phyloP scores from a whole-genome alignment of 2,329 filamentous ascomycete genomes.

The Claviceps spartinae region DNA sequence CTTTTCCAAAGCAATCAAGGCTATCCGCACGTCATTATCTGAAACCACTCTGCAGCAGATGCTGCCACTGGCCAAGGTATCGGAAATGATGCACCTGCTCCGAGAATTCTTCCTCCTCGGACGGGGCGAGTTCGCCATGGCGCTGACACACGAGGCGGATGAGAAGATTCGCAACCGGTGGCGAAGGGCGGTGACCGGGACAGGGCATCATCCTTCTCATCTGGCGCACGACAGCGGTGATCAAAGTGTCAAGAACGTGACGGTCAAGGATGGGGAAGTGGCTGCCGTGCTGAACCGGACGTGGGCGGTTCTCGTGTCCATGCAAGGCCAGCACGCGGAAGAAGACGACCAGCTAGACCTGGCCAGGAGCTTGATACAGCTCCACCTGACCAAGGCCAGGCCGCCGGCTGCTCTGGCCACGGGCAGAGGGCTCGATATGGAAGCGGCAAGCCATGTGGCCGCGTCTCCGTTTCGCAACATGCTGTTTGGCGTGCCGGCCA shows the following conservation, averaged over 20 bases:
- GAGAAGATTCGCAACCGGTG: constrained; percentile 63
- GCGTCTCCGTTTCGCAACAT: constrained; percentile 61
- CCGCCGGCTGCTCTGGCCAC: constrained; percentile 24
- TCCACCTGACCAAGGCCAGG: constrained; percentile 45
- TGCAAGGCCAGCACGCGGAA: constrained; percentile 55
- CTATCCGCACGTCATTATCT: constrained; percentile 70
- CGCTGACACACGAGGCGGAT: constrained; percentile 74
- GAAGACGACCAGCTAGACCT: constrained; percentile 76
- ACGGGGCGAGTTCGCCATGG: constrained; percentile 81
- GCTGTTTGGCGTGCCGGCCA: constrained; percentile 59
- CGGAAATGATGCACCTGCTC: constrained; percentile 63
- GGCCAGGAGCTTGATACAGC: constrained; percentile 60
- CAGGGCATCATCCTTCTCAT: constrained; percentile 11
- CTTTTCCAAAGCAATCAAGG: constrained; percentile 58
- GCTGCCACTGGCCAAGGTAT: constrained; percentile 61
- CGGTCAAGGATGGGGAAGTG: constrained; percentile 79
- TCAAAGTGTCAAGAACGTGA: constrained; percentile 30
- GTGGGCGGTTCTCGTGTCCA: constrained; percentile 65
- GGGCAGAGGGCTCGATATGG: constrained; percentile 20
- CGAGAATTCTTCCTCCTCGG: constrained; percentile 80
- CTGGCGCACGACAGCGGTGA: constrained; percentile 38
- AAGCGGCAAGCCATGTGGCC: constrained; percentile 23
- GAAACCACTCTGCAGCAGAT: constrained; percentile 72
- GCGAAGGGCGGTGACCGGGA: constrained; percentile 39
- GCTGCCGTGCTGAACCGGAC: constrained; percentile 61